Base-by-base conservation (phyloP, 768 basidiomycete species). In the Kwoniella sp. region DNA sequence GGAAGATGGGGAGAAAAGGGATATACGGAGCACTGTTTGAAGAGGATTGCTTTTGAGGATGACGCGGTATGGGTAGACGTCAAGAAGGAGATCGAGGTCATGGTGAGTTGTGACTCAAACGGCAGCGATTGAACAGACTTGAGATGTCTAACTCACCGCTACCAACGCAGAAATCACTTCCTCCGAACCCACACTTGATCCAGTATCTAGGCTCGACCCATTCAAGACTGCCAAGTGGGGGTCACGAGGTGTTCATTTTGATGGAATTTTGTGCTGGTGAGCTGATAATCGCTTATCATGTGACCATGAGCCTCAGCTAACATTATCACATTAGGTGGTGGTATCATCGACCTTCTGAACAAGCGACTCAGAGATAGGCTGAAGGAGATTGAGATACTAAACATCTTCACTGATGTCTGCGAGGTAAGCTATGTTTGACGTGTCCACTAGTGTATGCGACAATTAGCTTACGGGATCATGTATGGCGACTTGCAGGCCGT, bases 271-370 rank as follows among this genome's bases (percentile, higher is more conserved):
- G 92, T 79, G 85, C 91, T 66, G 94, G 93, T 88, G 75, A 68
- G 85, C 81, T 15, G 22, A 1, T 1, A 26, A 27, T 52, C 30
- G 36, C 22, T 12, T n/a, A n/a, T n/a, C n/a, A 15, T 10, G 36
- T 17, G 40, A 33, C 36, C 55, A n/a, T 10, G n/a, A 33, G 48
- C 40, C 72, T 46, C 72, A 26, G 51, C 26, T 44, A 9, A 27
- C n/a, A 46, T 51, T 68, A 48, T 65, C 51, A 5, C 25, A 57
- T 15, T 68, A 92, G 93, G 93, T 52, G 96, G 96, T 40, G 96
- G 96, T 36, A 97, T 99, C 69, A 98, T 99, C 80, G 96, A 99
- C 82, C 93, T 98, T 89, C 93, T 99, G 91, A 99, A 99, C 81
- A 87, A 93, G 70, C 87, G 96, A 56, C 84, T 99, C 50, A 86